Evolutionary conservation across 192 early-diverging fungal species (phyloP).

Genomic region (Linnemannia hyalina): DNA sequence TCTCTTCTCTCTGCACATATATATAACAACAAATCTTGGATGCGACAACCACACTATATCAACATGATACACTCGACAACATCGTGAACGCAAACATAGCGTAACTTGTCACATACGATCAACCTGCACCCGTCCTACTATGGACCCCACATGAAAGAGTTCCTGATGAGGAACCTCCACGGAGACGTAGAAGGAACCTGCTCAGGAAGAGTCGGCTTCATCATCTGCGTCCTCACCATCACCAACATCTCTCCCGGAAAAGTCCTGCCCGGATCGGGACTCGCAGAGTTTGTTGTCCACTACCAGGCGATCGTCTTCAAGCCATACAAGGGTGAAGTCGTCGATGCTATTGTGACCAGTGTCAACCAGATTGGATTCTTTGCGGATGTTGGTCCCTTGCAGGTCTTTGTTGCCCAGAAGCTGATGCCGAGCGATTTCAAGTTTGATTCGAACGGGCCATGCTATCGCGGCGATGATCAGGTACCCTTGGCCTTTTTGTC

Average conservation of each 20-base stretch:
- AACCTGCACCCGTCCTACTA: conserved; percentile 94
- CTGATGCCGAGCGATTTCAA: conserved; percentile 90
- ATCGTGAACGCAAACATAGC: conserved; percentile 56
- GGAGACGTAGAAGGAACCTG: conserved; percentile 97
- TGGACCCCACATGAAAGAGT: conserved; percentile 82
- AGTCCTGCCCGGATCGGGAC: conserved; percentile 79
- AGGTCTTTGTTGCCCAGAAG: conserved; percentile 91
- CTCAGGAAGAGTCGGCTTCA: conserved; percentile 93
- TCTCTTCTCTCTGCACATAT: not conserved
- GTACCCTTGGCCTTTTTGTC: conserved; percentile 31
- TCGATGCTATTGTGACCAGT: conserved; percentile 90
- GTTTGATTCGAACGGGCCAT: conserved; percentile 90
- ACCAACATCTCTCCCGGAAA: conserved; percentile 86
- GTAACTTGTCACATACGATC: conserved; percentile 94
- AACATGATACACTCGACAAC: not conserved
- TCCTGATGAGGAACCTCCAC: conserved; percentile 86
- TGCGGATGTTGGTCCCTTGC: conserved; percentile 92
- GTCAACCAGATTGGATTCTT: conserved; percentile 98
- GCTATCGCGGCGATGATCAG: conserved; percentile 78
- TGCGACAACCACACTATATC: not conserved
- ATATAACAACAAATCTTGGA: not conserved
- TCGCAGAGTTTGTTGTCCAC: conserved; percentile 92
- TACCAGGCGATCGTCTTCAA: conserved; percentile 98
- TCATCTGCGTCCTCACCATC: conserved; percentile 89
- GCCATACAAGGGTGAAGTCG: conserved; percentile 96